Evolutionary conservation across 176 grass and related monocot genomes (phyloP), one percentile per base, ranked within the genome.

Genomic region (Eragrostis nindensis): DNA sequence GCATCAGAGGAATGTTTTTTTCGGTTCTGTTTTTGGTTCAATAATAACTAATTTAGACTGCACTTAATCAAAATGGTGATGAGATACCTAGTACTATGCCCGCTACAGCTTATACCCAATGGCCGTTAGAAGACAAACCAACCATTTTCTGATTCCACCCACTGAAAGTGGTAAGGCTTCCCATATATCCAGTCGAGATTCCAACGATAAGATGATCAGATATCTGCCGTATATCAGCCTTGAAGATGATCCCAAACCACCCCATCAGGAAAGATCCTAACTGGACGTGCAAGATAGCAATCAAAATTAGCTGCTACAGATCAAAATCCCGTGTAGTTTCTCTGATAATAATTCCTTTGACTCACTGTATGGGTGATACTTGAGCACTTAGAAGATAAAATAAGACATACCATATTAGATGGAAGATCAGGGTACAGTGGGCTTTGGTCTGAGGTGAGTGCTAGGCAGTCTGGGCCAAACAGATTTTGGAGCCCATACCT

Each of bases 251-350:
- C 53, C 96, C 96, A 46, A 98, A 89, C 92, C 90, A 95, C 61
- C 90, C 96, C 92, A 98, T 98, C 27, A 98, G 59, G 75, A 98
- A 98, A 71, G 96, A 98, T 86, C 96, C 96, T 43, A 98, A 71
- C 96, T 98, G 92, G 52, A 61, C 38, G 75, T 75, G 83, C 26
- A 71, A 74, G 66, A 68, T 77, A 59, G 27, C 24, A 57, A 66
- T 52, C 76, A 82, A 30, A 10, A 73, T 40, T 39, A 26, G 43
- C 82, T 40, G 78, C 29, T 49, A 36, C 21, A 72, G 17, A 52
- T 19, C 7, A 69, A 62, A 64, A 26, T 46, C 2, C 2, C n/a
- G n/a, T 56, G 32, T 48, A 8, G 44, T 69, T 68, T 14, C 46
- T 61, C 14, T 41, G 75, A 7, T n/a, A 80, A 57, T 2, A 66